phyloP scores from a whole-genome alignment of 208 protist species.

The Leishmania tarentolae region DNA sequence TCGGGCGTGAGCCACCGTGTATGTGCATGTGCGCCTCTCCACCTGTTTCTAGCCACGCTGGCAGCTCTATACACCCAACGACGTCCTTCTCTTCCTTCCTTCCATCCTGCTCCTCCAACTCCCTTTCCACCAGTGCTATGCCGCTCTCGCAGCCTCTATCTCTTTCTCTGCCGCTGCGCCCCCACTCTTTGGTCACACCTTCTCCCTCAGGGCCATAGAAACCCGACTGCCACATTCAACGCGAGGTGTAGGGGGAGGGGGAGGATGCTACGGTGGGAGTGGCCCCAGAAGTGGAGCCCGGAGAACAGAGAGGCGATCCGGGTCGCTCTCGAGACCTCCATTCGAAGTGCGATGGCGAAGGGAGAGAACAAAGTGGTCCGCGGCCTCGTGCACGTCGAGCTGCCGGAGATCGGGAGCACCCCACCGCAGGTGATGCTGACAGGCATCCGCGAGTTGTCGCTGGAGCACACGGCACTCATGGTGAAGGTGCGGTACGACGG shows the following conservation, averaged over 20 bases:
- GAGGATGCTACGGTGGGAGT: constrained; percentile 85
- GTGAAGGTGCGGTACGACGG: constrained; percentile 82
- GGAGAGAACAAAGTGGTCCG: constrained; percentile 75
- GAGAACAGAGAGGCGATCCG: constrained; percentile 74
- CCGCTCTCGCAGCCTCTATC: neutral
- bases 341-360: constrained; percentile 72
- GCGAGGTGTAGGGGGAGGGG: neutral
- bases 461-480: constrained; percentile 85
- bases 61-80: neutral
- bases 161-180: too few relatives aligned
- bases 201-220: neutral
- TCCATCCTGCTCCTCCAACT: neutral
- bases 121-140: neutral
- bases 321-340: constrained; percentile 60
- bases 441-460: constrained; percentile 71
- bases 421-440: constrained; percentile 80
- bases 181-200: neutral
- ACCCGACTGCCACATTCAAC: neutral
- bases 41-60: neutral
- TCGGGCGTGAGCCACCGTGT: neutral
- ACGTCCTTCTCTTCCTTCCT: neutral
- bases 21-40: neutral
- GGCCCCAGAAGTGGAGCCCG: constrained; percentile 71
- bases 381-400: constrained; percentile 72
- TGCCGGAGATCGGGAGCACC: constrained; percentile 64